phyloP scores from a whole-genome alignment of 257 asterid species.

The Rauvolfia tetraphylla region DNA sequence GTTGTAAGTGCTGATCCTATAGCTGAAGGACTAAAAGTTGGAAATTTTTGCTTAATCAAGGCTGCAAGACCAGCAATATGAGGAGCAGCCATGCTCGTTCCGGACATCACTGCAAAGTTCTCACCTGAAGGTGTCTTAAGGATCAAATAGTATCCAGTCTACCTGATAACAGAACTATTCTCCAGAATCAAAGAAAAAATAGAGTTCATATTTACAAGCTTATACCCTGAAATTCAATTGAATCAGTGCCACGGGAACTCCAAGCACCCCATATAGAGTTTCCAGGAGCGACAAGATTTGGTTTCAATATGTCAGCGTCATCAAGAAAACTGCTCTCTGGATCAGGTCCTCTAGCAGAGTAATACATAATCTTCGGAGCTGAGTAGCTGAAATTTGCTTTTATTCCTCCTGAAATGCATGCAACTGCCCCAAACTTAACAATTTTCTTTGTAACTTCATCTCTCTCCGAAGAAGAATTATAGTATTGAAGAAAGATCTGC shows the following conservation, averaged over 20 bases:
- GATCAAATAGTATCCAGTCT: constrained; percentile 5
- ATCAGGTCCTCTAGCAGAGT: constrained; percentile 99
- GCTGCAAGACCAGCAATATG: constrained; percentile 95
- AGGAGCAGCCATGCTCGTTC: constrained; percentile 99
- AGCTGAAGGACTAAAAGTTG: constrained; percentile 71
- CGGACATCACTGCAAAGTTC: constrained; percentile 95
- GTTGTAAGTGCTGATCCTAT: constrained; percentile 94
- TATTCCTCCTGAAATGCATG: constrained; percentile 77
- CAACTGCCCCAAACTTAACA: constrained; percentile 71
- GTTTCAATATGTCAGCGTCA: constrained; percentile 80
- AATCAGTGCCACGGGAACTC: constrained; percentile 88
- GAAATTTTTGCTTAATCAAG: constrained; percentile 73
- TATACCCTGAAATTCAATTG: constrained; percentile 84
- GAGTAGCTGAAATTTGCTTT: constrained; percentile 69
- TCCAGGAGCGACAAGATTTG: constrained; percentile 96
- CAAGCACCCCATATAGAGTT: constrained; percentile 97
- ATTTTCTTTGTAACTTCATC: constrained; percentile 54
- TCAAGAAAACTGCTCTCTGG: constrained; percentile 75
- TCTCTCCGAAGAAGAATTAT: constrained; percentile 66
- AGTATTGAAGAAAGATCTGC: constrained; percentile 78
- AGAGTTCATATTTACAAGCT: constrained; percentile 1
- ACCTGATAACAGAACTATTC: not conserved
- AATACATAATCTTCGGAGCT: constrained; percentile 90
- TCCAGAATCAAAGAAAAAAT: not conserved
- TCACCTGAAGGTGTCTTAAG: constrained; percentile 48